Percentiles rank a stretch among this genome's conserved stretches.
phyloP scores from a whole-genome alignment of 2,329 filamentous ascomycete genomes.

The Ceratocystis smalleyi region DNA sequence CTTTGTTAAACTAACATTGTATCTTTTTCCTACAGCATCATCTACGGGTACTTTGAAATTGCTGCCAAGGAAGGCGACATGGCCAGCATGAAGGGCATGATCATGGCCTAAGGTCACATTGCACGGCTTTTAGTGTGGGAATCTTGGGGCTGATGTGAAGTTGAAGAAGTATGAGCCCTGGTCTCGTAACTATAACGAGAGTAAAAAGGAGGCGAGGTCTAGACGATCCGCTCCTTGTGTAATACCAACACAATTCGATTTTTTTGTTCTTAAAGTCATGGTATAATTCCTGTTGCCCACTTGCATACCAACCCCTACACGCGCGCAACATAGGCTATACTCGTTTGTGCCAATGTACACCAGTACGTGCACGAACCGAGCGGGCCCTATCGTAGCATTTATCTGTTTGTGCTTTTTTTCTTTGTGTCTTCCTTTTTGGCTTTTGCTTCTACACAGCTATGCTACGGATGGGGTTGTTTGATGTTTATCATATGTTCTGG shows the following conservation, averaged over 20 bases:
- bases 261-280: constrained; percentile 14
- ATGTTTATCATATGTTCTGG: background rate
- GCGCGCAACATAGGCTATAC: too few relatives aligned
- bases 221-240: constrained; percentile 13
- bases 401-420: constrained; percentile 7
- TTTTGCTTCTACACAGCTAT: background rate
- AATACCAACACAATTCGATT: constrained; percentile 14
- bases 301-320: too few relatives aligned
- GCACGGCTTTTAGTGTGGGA: background rate
- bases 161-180: background rate
- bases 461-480: background rate
- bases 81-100: constrained; percentile 60
- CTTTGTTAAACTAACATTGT: constrained; percentile 22
- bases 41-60: constrained; percentile 99
- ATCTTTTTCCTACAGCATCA: constrained; percentile 49
- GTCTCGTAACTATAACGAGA: constrained; percentile 2
- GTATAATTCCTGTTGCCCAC: background rate
- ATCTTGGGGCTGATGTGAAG: background rate
- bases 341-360: background rate
- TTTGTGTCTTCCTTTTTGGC: background rate
- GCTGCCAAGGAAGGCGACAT: constrained; percentile 97
- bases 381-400: background rate
- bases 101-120: constrained; percentile 42
- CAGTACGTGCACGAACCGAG: background rate
- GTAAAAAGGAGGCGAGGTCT: constrained; percentile 12